Evolutionary conservation across 371 early-diverging fungal species (phyloP), one percentile per base, ranked within the genome.

Genomic region (Syncephalastrum racemosum): DNA sequence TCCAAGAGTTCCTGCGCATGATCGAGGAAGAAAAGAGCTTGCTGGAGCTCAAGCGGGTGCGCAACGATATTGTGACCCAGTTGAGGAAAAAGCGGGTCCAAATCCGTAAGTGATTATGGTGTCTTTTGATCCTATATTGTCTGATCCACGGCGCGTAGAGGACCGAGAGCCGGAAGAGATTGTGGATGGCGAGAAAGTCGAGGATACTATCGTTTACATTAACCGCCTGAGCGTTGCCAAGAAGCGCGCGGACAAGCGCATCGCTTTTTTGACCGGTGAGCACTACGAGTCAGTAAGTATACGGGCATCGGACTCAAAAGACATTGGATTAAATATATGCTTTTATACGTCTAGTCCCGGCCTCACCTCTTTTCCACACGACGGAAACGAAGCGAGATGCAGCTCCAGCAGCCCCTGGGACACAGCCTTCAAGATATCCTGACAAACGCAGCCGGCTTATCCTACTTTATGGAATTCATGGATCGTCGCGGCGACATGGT

Each of bases 391-490:
- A 64, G 67, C 22, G 50, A 56, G 46, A 59, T 8, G 13, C 45
- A 31, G 15, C 36, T 31, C 36, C 18, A 15, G 13, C 50, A 31
- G 10, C 20, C 50, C 18, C 36, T 50, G 1, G 70, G 73, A 1
- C 68, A 62, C 16, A 69, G 51, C 24, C 49, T 78, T 12, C 54
- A 65, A 13, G 86, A 86, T 31, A 82, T 88, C 22, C 66, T 90
- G 19, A 79, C 81, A 4, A 88, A 89, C 53, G 80, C 87, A 0
- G 61, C 84, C 0, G 85, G 89, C 0, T 60, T 92, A 7, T 86
- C 90, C 0, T 90, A 87, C 40, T 91, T 92, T 68, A 88, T 86
- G 75, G 94, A 92, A 68, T 91, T 85, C 60, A 85, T 90, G 86
- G 92, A 92, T 59, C 81, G 82, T 25, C 75, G 79, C 15, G 86